Evolutionary conservation across 2,329 filamentous ascomycete species (phyloP).

Genomic region (Calonectria pseudoturangicola): DNA sequence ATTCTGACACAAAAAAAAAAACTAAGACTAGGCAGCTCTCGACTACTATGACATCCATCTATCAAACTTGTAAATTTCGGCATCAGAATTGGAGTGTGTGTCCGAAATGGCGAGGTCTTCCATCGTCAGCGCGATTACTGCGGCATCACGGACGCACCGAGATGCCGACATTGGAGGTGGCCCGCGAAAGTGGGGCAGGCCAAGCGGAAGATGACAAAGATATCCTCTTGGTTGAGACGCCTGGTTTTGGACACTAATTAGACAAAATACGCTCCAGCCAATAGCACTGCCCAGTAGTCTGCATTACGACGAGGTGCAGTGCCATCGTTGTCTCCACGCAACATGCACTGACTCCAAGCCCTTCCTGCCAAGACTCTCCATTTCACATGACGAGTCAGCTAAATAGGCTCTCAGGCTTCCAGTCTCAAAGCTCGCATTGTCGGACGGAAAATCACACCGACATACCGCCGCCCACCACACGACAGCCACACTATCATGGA

Average conservation of each 20-base stretch:
- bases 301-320: too few species aligned
- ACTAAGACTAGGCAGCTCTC: neutral
- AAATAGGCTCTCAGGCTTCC: neutral
- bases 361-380: too few species aligned
- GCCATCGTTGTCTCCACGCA: too few species aligned
- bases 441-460: neutral
- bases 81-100: neutral
- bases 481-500: neutral
- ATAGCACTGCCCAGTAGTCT: too few species aligned
- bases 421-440: neutral
- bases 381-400: too few species aligned
- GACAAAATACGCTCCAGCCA: too few species aligned
- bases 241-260: too few species aligned
- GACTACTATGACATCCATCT: neutral
- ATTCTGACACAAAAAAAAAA: neutral
- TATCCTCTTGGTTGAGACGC: neutral
- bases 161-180: neutral
- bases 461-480: neutral
- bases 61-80: neutral
- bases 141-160: conserved; percentile 4
- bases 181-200: neutral
- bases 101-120: neutral
- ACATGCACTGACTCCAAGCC: too few species aligned
- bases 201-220: neutral
- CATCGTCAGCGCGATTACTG: neutral